Base-by-base conservation (phyloP, 768 basidiomycete species). In the Termitomyces sp. region DNA sequence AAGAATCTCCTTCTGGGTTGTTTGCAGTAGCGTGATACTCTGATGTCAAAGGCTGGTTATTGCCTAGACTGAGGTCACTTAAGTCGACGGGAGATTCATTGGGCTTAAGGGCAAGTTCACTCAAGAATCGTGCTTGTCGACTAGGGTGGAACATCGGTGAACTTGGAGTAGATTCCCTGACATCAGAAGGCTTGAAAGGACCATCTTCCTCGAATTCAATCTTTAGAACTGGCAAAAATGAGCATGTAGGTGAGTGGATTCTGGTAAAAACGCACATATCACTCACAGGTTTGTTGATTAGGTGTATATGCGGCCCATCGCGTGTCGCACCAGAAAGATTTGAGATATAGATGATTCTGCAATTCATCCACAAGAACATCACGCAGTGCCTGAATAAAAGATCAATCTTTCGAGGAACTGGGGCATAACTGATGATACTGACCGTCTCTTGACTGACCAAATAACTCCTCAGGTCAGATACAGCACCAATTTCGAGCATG, bases 331-430 rank as follows among this genome's bases (percentile, higher is more conserved):
- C 95, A 97, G 70, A 94, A 96, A 0, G 90, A 92, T 68, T 96
- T 97, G 60, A 99, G 84, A 72, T 97, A 99, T n/a, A 99, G 75
- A 72, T 99, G 97, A 64, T 87, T 93, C 68, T 98, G 95, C 13
- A 99, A 80, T 68, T 99, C 97, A 64, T 99, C 97, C 7, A 95
- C 79, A 58, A 99, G 75, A 57, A 98, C 97, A 63, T 98, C 97
- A 48, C 91, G 82, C 46, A 99, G 74, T 12, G 91, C 88, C 96
- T 98, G 66, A 36, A 58, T 27, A 22, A 27, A 52, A 36, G 58
- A 52, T 58, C 31, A 61, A 51, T 44, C 31, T 20, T 31, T 13
- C 24, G n/a, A 27, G 39, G 11, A 55, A 6, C 37, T 45, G 22
- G 15, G n/a, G 20, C 20, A 42, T 24, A 36, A 18, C 1, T 53